Evolutionary conservation across 345 rosid genomes (phyloP).

Genomic region (Kandelia obovata): DNA sequence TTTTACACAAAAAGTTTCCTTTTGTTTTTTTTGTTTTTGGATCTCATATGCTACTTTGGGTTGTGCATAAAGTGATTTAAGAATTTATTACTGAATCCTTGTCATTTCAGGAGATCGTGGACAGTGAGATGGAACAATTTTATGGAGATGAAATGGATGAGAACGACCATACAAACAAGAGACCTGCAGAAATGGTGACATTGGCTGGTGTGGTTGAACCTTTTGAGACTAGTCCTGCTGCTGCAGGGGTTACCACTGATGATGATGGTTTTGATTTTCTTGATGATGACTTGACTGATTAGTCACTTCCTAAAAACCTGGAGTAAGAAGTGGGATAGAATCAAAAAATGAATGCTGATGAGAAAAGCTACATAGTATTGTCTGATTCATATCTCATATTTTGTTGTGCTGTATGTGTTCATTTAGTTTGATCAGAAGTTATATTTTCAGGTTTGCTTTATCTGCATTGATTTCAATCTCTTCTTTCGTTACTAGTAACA

Average conservation of each 20-base stretch:
- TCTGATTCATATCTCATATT: conserved; percentile 20
- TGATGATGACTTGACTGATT: conserved; percentile 49
- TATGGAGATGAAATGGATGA: conserved; percentile 46
- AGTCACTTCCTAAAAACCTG: conserved; percentile 19
- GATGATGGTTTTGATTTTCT: conserved; percentile 58
- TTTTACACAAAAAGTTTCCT: neutral
- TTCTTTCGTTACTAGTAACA: neutral
- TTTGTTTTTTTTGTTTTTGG: neutral
- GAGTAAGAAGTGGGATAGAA: conserved; percentile 33
- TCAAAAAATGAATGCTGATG: conserved; percentile 8
- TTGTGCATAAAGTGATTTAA: conserved; percentile 3
- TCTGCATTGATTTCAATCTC: conserved; percentile 1
- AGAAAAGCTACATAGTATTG: conserved; percentile 6
- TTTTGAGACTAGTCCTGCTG: conserved; percentile 37
- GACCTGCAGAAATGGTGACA: conserved; percentile 35
- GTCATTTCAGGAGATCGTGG: conserved; percentile 45
- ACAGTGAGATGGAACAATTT: conserved; percentile 43
- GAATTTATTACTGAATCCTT: conserved; percentile 12
- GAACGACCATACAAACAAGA: conserved; percentile 39
- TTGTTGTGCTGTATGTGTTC: conserved; percentile 15
- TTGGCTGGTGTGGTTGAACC: conserved; percentile 38
- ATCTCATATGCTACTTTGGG: neutral
- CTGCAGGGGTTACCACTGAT: conserved; percentile 43
- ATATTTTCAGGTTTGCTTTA: conserved; percentile 12
- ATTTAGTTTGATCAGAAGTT: conserved; percentile 1